Percentiles rank a stretch among this genome's conserved stretches.
Evolutionary conservation across 805 yeast species (phyloP).

Genomic region (Cyberlindnera maritima): DNA sequence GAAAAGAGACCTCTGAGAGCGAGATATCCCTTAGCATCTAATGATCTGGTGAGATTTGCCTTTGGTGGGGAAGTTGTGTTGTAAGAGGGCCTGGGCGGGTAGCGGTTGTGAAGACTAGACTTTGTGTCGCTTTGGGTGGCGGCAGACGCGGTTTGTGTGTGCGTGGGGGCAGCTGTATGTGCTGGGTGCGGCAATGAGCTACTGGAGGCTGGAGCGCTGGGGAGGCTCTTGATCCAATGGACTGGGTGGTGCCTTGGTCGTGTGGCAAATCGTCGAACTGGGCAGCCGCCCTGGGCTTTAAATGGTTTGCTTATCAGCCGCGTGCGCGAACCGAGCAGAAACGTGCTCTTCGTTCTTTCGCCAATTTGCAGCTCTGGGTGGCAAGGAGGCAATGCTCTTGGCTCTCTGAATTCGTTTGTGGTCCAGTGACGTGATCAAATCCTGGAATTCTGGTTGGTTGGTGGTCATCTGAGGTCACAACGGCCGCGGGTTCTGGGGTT

Average conservation of each 20-base stretch:
- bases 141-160: no score
- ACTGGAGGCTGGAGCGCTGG: no score
- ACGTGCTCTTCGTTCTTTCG: not conserved
- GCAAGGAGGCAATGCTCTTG: not conserved
- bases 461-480: no score
- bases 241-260: no score
- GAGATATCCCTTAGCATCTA: constrained; percentile 18
- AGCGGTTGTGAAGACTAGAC: no score
- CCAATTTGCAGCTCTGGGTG: not conserved
- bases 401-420: not conserved
- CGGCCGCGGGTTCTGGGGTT: no score
- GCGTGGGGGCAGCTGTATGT: no score
- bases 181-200: no score
- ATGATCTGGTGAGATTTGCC: not conserved
- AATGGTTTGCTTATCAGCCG: not conserved
- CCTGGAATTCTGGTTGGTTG: no score
- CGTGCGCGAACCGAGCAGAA: not conserved
- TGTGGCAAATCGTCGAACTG: not conserved
- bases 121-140: no score
- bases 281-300: not conserved
- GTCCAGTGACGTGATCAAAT: no score
- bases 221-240: not conserved
- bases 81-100: no score
- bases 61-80: not conserved
- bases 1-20: constrained; percentile 38